Evolutionary conservation across 306 rosid genomes (phyloP).

Genomic region (Dryas drummondii): DNA sequence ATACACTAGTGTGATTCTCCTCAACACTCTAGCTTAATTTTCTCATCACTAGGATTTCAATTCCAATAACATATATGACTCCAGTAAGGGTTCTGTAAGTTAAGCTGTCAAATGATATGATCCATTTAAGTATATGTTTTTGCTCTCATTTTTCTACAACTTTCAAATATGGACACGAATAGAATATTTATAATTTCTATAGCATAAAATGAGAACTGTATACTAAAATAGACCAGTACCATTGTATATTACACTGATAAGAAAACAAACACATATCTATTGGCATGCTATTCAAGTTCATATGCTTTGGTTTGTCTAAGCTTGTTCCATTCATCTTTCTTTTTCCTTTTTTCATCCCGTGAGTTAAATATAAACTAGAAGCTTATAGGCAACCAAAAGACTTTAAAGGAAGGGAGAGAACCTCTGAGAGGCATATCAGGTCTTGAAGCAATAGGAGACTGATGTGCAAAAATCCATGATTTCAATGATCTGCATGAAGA

Average conservation of each 20-base stretch:
- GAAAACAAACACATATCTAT: not conserved
- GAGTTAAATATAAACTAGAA: not conserved
- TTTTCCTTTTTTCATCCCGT: not conserved
- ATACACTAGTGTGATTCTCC: too few species aligned
- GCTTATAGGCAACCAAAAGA: conserved; percentile 9
- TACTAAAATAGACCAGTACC: not conserved
- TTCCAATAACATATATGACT: too few species aligned
- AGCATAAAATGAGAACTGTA: not conserved
- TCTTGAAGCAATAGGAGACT: conserved; percentile 56
- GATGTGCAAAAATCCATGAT: conserved; percentile 70
- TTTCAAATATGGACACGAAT: too few species aligned
- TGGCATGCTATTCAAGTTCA: not conserved
- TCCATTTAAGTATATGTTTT: too few species aligned
- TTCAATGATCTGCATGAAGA: conserved; percentile 64
- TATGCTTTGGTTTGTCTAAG: conserved; percentile 7
- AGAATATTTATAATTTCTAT: too few species aligned
- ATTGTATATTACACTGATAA: not conserved
- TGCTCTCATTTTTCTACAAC: too few species aligned
- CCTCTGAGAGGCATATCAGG: conserved; percentile 78
- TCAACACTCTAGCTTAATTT: too few species aligned
- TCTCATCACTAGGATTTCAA: too few species aligned
- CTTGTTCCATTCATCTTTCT: not conserved
- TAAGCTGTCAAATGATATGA: too few species aligned
- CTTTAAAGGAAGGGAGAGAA: conserved; percentile 13
- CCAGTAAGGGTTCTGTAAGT: too few species aligned